phyloP scores from a whole-genome alignment of 257 asterid genomes.

The Oldenlandia corymbosa region DNA sequence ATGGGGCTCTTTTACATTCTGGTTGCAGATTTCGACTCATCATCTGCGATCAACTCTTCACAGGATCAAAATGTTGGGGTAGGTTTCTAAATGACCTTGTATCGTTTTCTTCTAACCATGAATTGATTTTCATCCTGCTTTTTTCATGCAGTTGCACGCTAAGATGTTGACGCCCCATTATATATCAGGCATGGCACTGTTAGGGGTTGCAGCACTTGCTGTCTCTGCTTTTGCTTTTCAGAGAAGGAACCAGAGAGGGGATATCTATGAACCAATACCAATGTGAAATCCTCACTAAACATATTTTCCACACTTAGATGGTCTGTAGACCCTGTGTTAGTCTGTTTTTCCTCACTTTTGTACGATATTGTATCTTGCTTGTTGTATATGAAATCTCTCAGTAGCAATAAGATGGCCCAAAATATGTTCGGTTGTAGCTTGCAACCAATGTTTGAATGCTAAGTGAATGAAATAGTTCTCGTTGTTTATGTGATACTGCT shows the following conservation, averaged over 20 bases:
- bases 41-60: conserved; percentile 18
- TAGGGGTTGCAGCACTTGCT: conserved; percentile 31
- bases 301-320: neutral
- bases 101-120: too few species aligned
- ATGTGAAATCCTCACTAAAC: conserved; percentile 9
- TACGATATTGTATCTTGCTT: neutral
- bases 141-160: conserved; percentile 31
- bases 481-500: neutral
- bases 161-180: conserved; percentile 10
- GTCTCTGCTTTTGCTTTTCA: conserved; percentile 15
- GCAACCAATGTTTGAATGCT: neutral
- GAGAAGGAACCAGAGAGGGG: conserved; percentile 23
- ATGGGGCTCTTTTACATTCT: conserved; percentile 84
- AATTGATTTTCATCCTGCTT: neutral
- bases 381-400: neutral
- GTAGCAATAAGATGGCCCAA: neutral
- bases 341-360: neutral
- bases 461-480: neutral
- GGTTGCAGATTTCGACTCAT: conserved; percentile 51
- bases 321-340: neutral
- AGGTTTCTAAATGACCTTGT: conserved; percentile 12
- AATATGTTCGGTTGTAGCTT: neutral
- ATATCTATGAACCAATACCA: conserved; percentile 36
- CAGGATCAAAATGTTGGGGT: conserved; percentile 31
- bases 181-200: conserved; percentile 26